These are phyloP conservation scores for Ustilaginoidea virens DNA, from an alignment of 2,329 filamentous ascomycete genomes.

Conservation along the genomic window DNA sequence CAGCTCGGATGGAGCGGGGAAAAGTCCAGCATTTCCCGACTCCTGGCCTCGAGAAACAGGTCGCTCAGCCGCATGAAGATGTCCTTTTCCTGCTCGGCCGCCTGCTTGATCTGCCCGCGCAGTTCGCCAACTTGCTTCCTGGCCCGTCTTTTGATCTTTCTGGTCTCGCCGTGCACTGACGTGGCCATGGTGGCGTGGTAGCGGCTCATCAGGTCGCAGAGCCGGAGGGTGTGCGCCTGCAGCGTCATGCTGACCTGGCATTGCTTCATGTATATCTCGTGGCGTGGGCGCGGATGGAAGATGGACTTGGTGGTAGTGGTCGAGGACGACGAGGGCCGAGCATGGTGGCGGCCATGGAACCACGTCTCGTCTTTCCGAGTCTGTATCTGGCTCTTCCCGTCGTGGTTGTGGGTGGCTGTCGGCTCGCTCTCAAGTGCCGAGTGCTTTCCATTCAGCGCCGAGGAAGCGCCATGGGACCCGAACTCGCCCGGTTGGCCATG, in stretches of 20 bases:
- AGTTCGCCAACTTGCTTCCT: slow-evolving; percentile 27
- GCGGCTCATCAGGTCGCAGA: slow-evolving; percentile 21
- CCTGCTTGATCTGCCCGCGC: slow-evolving; percentile 26
- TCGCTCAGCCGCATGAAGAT: slow-evolving; percentile 32
- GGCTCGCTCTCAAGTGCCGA: too few species aligned
- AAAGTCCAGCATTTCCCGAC: slow-evolving; percentile 22
- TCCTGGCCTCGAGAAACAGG: slow-evolving; percentile 31
- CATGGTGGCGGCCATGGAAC: too few species aligned
- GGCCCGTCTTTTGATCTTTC: slow-evolving; percentile 15
- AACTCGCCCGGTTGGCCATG: too few species aligned
- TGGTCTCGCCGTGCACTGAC: slow-evolving; percentile 10
- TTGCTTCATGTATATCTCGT: too few species aligned
- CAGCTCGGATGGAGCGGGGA: slow-evolving; percentile 16
- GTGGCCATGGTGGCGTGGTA: slow-evolving; percentile 22
- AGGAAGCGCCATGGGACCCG: too few species aligned
- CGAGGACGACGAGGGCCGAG: too few species aligned
- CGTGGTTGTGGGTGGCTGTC: too few species aligned
- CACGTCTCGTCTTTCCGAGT: too few species aligned
- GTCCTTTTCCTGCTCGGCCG: slow-evolving; percentile 28
- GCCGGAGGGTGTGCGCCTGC: slow-evolving; percentile 21
- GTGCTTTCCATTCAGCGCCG: too few species aligned
- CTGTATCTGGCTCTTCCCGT: too few species aligned
- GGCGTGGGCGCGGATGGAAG: too few species aligned
- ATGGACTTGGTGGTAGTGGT: not conserved
- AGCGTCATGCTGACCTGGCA: slow-evolving; percentile 26